phyloP scores from a whole-genome alignment of 2,329 filamentous ascomycete genomes.

The Colletotrichum lentis region DNA sequence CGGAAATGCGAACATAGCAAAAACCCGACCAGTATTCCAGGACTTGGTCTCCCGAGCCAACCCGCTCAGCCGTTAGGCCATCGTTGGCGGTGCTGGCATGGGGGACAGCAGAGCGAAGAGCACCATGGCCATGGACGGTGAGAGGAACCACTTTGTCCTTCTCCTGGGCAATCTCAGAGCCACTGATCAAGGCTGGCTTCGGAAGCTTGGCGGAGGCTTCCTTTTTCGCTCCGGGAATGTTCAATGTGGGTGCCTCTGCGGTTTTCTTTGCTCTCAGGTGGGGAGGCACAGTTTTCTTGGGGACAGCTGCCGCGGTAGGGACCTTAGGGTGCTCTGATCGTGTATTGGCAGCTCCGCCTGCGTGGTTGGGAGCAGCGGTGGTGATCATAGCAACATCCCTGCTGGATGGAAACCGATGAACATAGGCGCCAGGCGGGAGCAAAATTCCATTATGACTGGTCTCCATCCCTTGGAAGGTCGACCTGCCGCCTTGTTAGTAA shows the following conservation, averaged over 20 bases:
- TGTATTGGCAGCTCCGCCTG: no score
- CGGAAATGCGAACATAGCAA: background rate
- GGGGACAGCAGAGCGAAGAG: background rate
- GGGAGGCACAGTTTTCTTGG: conserved; percentile 5
- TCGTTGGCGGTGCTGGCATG: background rate
- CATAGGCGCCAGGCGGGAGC: conserved; percentile 6
- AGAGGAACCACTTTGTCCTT: background rate
- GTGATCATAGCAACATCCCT: background rate
- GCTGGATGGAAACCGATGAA: background rate
- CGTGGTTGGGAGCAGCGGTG: no score
- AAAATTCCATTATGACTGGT: conserved; percentile 23
- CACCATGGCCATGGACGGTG: background rate
- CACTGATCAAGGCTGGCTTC: background rate
- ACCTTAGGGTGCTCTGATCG: background rate
- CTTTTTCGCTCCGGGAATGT: background rate
- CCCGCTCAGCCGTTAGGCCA: background rate
- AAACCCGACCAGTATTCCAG: background rate
- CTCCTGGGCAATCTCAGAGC: background rate
- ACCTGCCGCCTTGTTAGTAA: background rate
- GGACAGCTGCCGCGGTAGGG: no score
- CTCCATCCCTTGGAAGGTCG: conserved; percentile 4
- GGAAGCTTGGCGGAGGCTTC: background rate
- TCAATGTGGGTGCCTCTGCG: background rate
- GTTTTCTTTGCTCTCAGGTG: conserved; percentile 15
- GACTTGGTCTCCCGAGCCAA: background rate